Evolutionary conservation across 2,329 filamentous ascomycete species (phyloP).

Genomic region (Ceratocystis colombiana): DNA sequence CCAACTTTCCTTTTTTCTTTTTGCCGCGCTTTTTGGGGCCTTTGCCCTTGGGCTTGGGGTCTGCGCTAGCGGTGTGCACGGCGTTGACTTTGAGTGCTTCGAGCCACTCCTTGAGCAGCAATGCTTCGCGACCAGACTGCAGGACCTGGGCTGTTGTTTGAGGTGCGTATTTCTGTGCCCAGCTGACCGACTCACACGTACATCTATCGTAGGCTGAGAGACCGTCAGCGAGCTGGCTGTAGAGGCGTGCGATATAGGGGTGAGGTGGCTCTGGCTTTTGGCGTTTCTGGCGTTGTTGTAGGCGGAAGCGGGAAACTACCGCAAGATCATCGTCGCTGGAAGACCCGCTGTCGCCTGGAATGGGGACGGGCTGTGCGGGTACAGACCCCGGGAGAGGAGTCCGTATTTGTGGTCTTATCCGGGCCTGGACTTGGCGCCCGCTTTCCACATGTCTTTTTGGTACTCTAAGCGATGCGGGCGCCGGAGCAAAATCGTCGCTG

Average conservation of each 20-base stretch:
- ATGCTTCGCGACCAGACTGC: constrained; percentile 59
- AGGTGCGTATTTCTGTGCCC: constrained; percentile 81
- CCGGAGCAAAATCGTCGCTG: constrained; percentile 36
- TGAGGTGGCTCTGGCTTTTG: constrained; percentile 34
- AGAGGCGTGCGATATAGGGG: constrained; percentile 50
- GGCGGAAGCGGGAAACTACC: not conserved
- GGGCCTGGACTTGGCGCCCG: constrained; percentile 43
- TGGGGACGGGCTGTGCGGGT: not conserved
- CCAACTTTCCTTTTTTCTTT: constrained; percentile 55
- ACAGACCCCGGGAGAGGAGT: constrained; percentile 28
- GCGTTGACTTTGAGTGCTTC: constrained; percentile 63
- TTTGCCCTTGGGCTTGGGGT: constrained; percentile 29
- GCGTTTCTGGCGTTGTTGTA: constrained; percentile 6
- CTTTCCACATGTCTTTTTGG: constrained; percentile 50
- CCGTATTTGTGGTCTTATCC: constrained; percentile 40
- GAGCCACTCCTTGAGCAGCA: constrained; percentile 71
- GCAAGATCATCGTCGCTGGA: constrained; percentile 34
- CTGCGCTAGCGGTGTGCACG: constrained; percentile 52
- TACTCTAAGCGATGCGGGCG: constrained; percentile 43
- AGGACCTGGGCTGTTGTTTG: constrained; percentile 58
- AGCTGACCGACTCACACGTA: constrained; percentile 60
- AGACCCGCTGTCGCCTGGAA: not conserved
- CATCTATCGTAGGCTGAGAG: constrained; percentile 74
- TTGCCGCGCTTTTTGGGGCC: constrained; percentile 40
- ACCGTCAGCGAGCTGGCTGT: constrained; percentile 47